Evolutionary conservation across 306 rosid species (phyloP).

Genomic region (Gillenia trifoliata): DNA sequence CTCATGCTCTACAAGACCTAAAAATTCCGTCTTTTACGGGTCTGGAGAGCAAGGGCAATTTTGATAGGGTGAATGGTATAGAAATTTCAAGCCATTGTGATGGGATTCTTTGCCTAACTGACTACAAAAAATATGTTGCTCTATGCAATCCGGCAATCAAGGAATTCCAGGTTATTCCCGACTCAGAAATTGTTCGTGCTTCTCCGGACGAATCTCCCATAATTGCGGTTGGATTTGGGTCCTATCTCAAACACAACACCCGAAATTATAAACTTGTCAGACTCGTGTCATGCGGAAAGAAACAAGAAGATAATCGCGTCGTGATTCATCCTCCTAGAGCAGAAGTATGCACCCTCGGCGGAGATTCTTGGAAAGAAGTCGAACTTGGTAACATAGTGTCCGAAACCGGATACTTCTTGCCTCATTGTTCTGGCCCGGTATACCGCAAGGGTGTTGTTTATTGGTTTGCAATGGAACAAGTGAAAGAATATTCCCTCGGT

Average conservation of each 20-base stretch:
- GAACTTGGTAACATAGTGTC: not conserved
- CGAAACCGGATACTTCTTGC: not conserved
- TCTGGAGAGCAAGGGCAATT: not conserved
- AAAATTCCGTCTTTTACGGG: not conserved
- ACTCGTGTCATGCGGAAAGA: not conserved
- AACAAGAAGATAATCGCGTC: not conserved
- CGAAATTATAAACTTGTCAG: not conserved
- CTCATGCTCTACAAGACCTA: not conserved
- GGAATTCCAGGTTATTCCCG: not conserved
- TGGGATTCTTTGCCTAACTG: not conserved
- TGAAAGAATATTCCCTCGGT: not conserved
- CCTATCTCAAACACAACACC: not conserved
- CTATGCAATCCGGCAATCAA: too few relatives aligned
- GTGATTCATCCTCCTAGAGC: not conserved
- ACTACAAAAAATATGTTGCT: not conserved
- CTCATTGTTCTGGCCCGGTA: not conserved
- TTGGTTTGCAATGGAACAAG: not conserved
- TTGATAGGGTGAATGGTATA: too few relatives aligned
- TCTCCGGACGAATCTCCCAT: not conserved
- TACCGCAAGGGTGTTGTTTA: not conserved
- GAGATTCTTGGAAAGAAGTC: not conserved
- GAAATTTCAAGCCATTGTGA: not conserved
- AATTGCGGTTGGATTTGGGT: not conserved
- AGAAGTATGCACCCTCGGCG: not conserved
- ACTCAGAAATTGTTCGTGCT: not conserved